Evolutionary conservation across 306 rosid species (phyloP), one percentile per base, ranked within the genome.

Genomic region (Lathyrus tuberosus): DNA sequence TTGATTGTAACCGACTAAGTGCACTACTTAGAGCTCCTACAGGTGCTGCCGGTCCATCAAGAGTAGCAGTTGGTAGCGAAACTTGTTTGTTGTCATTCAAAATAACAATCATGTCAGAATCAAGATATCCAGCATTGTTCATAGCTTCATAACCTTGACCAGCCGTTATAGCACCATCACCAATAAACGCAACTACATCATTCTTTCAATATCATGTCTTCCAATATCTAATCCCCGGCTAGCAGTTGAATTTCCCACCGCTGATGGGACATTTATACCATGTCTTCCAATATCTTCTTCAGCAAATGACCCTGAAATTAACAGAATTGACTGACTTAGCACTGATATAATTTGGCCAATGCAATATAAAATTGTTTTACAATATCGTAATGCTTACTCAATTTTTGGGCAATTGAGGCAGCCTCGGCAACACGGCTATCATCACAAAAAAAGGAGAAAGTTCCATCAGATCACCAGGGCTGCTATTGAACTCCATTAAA

Each of bases 391-490:
- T 79, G 67, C 92, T 81, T 86, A 95, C 99, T 81, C 79, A 95
- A 85, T 95, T 95, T 91, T 79, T 94, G 99, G 49, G 99, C 99
- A 78, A 94, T 89, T 53, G 96, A 83, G 74, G 99, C 96, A 38
- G 97, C 97, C 83, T 95, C 99, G 1, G 99, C 97, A 87, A 91
- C 99, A 70, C 97, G 97, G 67, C 92, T 85, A 74, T 94, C 99
- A 80, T 91, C 99, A 61, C 97, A 94, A 84, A 94, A 94, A 67
- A 95, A 61, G 97, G 95, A 56, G 97, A 91, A 72, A 95, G 97
- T 82, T 95, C 99, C 97, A 95, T 95, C 37, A 95, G 83, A 76
- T 95, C 99, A 2, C 96, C 99, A 4, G 96, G 99, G 80, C 96
- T 95, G 83, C 99, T 83, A 84, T 95, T 95, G 78, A 95, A 95